phyloP scores from a whole-genome alignment of 257 asterid species.

The Jacaranda copaia region DNA sequence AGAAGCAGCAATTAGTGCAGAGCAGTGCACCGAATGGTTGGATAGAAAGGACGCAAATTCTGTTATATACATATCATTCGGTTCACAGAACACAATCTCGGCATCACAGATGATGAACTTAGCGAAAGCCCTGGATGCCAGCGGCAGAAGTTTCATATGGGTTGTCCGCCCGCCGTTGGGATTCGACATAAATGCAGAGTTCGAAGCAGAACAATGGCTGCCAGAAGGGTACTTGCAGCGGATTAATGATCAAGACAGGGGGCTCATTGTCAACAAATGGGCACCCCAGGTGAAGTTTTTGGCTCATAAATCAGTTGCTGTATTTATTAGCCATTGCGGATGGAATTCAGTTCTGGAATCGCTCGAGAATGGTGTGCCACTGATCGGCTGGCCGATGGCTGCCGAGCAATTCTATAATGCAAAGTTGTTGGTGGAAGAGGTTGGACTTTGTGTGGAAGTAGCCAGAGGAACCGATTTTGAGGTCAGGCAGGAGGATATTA shows the following conservation, averaged over 20 bases:
- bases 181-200: slow-evolving; percentile 45
- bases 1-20: slow-evolving; percentile 35
- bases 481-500: slow-evolving; percentile 53
- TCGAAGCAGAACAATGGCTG: slow-evolving; percentile 63
- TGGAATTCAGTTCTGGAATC: slow-evolving; percentile 77
- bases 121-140: slow-evolving; percentile 61
- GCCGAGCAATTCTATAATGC: slow-evolving; percentile 71
- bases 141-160: slow-evolving; percentile 57
- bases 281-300: slow-evolving; percentile 67
- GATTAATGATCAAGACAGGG: slow-evolving; percentile 40
- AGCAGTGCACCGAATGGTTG: slow-evolving; percentile 51
- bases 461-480: slow-evolving; percentile 65
- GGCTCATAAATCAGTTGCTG: slow-evolving; percentile 52
- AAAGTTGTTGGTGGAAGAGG: slow-evolving; percentile 55
- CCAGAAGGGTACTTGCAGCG: slow-evolving; percentile 62
- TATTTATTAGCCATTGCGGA: slow-evolving; percentile 64
- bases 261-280: slow-evolving; percentile 55
- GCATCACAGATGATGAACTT: slow-evolving; percentile 66
- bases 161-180: slow-evolving; percentile 68
- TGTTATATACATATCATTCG: slow-evolving; percentile 65
- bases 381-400: slow-evolving; percentile 70
- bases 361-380: slow-evolving; percentile 53
- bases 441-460: slow-evolving; percentile 65
- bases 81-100: slow-evolving; percentile 56
- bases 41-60: slow-evolving; percentile 42